Percentiles rank a stretch among this genome's conserved stretches.
These are phyloP conservation scores for Leucocoprinus leucothites DNA, from an alignment of 768 basidiomycete genomes.

Conservation along the genomic window DNA sequence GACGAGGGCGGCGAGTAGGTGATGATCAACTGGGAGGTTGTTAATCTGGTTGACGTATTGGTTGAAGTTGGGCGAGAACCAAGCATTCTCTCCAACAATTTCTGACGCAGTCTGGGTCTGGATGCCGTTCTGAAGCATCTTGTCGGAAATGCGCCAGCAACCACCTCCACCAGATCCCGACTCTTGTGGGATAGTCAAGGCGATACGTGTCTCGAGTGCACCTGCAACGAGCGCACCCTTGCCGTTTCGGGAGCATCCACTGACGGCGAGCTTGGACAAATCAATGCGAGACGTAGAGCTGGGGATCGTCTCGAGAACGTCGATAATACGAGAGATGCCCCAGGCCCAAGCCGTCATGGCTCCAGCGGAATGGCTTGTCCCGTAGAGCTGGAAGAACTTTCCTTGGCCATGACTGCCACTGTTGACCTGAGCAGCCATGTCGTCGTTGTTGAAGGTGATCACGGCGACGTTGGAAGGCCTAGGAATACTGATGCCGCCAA, in stretches of 20 bases:
- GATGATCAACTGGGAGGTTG: slow-evolving; percentile 57
- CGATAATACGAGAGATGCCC: slow-evolving; percentile 59
- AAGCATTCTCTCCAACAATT: slow-evolving; percentile 60
- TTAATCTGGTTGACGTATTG: slow-evolving; percentile 42
- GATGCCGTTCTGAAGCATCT: slow-evolving; percentile 38
- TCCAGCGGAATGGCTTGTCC: slow-evolving; percentile 39
- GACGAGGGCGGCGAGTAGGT: slow-evolving; percentile 50
- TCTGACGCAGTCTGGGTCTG: slow-evolving; percentile 52
- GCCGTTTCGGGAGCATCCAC: slow-evolving; percentile 59
- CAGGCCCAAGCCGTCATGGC: slow-evolving; percentile 64
- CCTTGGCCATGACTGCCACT: slow-evolving; percentile 47
- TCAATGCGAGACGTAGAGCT: slow-evolving; percentile 38
- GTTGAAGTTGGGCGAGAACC: slow-evolving; percentile 53
- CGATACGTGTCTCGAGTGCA: slow-evolving; percentile 56
- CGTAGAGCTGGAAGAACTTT: slow-evolving; percentile 58
- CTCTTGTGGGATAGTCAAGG: slow-evolving; percentile 60
- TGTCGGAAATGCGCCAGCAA: slow-evolving; percentile 59
- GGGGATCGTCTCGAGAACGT: slow-evolving; percentile 51
- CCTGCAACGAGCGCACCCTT: slow-evolving; percentile 60
- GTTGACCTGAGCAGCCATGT: slow-evolving; percentile 49
- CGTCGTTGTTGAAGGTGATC: slow-evolving; percentile 52
- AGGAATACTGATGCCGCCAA: slow-evolving; percentile 42
- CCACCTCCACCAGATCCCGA: slow-evolving; percentile 58
- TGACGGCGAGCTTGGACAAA: slow-evolving; percentile 45
- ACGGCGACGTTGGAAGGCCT: slow-evolving; percentile 34